Evolutionary conservation across 2,329 filamentous ascomycete species (phyloP), one percentile per base, ranked within the genome.

Genomic region (Trichoderma sp.): DNA sequence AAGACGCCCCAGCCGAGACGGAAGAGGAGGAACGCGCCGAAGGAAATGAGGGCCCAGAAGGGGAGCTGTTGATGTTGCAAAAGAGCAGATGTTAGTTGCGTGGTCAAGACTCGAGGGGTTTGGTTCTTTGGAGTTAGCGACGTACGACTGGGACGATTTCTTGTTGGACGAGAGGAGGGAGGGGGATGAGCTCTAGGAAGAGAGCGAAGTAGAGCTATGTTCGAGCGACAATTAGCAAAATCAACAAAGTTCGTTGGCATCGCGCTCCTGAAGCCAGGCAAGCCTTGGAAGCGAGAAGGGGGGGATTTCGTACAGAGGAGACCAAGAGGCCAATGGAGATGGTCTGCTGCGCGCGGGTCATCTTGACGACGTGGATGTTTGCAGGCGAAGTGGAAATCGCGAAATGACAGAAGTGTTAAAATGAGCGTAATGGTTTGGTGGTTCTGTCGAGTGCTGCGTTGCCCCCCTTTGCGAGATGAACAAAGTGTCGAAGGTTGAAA

Each of bases 331-430:
- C 91, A 79, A 97, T 87, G 74, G 94, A 97, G 80, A 98, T 91
- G 75, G 93, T 95, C 83, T 98, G 95, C 82, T 93, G 91, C 26
- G 96, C 96, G 83, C 95, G 94, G 76, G 96, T 97, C 96, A 98
- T 98, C 75, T 76, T 91, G 84, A 77, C 72, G 34, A 43, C 14
- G 39, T 43, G 18, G 39, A 43, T 4, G 7, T 43, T 36, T 43
- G 39, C 15, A 43, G 39, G 39, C 39, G 7, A 43, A 39, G 4
- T 7, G 30, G 24, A 24, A 4, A 6, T 58, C 15, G 24, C 24
- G 15, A 47, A 32, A 8, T 21, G 9, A 24, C 30, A 34, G 15
- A 34, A 6, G 8, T 11, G 14, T 15, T 18, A 47, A 34, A 70
- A 71, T 56, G 66, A 64, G 68, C 43, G 65, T 60, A 28, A 32